Percentiles rank a stretch among this genome's conserved stretches.
Conservation (phyloP, 441 rosid genomes). For the Aquilaria agallochum region DNA sequence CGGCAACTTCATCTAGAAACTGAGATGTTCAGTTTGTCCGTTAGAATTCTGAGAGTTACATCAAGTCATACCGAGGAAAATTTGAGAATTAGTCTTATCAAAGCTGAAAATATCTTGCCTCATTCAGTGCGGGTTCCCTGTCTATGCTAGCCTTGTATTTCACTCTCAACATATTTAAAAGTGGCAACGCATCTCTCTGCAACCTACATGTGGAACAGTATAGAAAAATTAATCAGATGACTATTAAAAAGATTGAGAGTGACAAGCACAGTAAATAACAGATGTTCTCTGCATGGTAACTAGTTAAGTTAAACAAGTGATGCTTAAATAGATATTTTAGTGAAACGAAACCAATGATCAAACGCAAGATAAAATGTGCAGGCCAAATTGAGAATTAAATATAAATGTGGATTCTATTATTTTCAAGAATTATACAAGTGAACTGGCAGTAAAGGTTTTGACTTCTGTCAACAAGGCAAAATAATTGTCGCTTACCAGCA, state of each 20-base stretch:
- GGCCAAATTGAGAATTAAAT: no score
- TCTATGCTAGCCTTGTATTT: conserved; percentile 69
- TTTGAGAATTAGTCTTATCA: neutral
- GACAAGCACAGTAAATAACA: neutral
- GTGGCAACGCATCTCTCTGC: conserved; percentile 93
- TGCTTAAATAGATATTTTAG: no score
- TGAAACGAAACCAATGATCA: no score
- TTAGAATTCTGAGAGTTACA: conserved; percentile 8
- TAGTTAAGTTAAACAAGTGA: no score
- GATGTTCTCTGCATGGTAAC: no score
- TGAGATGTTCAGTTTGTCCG: conserved; percentile 24
- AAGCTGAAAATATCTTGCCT: conserved; percentile 35
- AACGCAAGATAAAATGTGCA: no score
- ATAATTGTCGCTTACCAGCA: no score
- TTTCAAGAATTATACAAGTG: no score
- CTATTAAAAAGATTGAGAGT: conserved; percentile 4
- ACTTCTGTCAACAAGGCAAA: no score
- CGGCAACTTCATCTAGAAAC: conserved; percentile 84
- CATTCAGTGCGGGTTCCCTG: conserved; percentile 75
- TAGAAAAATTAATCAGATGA: no score
- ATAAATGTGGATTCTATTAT: no score
- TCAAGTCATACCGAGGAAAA: neutral
- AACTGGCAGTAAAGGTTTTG: no score
- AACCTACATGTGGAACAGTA: conserved; percentile 29
- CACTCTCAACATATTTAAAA: conserved; percentile 80